phyloP scores from a whole-genome alignment of 495 filamentous ascomycete species.

The Trichoderma gamsii region DNA sequence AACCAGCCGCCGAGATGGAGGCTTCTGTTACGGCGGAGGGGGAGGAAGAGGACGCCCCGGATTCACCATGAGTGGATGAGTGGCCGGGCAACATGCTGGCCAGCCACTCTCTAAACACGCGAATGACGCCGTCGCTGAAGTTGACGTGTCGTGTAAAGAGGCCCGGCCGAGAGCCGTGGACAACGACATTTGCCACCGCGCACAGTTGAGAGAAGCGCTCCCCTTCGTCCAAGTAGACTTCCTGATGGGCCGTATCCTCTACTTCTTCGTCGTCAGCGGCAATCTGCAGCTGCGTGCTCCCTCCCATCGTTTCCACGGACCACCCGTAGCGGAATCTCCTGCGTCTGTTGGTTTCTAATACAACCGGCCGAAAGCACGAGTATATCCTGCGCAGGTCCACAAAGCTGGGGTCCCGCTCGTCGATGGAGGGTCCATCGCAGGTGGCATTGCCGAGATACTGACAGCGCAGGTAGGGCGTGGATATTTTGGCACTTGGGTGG shows the following conservation, averaged over 20 bases:
- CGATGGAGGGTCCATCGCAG: slow-evolving; percentile 16
- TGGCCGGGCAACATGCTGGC: slow-evolving; percentile 31
- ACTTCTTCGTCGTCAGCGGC: slow-evolving; percentile 16
- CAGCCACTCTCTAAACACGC: slow-evolving; percentile 67
- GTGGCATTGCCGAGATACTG: slow-evolving; percentile 53
- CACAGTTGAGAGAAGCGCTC: slow-evolving; percentile 70
- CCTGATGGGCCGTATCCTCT: slow-evolving; percentile 43
- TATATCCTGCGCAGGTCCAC: slow-evolving; percentile 34
- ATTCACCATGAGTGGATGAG: background rate
- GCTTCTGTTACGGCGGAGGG: background rate
- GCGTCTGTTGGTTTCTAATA: slow-evolving; percentile 39
- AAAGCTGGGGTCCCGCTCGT: slow-evolving; percentile 19
- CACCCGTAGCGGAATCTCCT: slow-evolving; percentile 29
- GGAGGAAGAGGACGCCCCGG: background rate
- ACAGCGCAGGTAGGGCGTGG: slow-evolving; percentile 63
- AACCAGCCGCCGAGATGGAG: background rate
- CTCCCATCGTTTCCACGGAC: slow-evolving; percentile 14
- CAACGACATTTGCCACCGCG: slow-evolving; percentile 61
- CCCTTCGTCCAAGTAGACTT: slow-evolving; percentile 57
- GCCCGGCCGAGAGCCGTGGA: slow-evolving; percentile 51
- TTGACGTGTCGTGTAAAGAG: slow-evolving; percentile 56
- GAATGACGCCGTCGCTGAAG: slow-evolving; percentile 56
- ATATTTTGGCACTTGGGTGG: slow-evolving; percentile 62
- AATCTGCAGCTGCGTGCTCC: slow-evolving; percentile 24
- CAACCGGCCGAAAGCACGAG: slow-evolving; percentile 56